Conservation (phyloP, 2,329 filamentous ascomycete species). For the Colletotrichum tamarilloi region DNA sequence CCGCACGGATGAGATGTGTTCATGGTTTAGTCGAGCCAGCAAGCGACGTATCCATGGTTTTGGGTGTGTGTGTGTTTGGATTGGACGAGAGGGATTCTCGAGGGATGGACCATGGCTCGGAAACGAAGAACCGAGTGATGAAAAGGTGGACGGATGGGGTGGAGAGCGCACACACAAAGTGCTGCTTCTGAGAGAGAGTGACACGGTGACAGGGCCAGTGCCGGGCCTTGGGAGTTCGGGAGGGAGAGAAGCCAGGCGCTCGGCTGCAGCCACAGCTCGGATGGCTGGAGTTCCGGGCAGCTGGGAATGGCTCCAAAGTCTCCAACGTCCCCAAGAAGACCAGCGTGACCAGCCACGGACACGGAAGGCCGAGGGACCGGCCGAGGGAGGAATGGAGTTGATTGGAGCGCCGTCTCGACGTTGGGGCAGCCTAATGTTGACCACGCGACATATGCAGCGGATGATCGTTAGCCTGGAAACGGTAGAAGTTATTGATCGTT, state of each 20-base stretch:
- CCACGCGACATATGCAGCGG: background rate
- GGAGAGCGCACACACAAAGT: background rate
- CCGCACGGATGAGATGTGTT: constrained; percentile 25
- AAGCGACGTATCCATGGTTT: too few relatives aligned
- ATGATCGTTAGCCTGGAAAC: constrained; percentile 3
- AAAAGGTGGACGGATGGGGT: constrained; percentile 13
- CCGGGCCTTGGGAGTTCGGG: constrained; percentile 16
- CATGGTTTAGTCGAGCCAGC: constrained; percentile 16
- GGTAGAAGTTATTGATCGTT: background rate
- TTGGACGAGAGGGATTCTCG: background rate
- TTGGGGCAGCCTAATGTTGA: background rate
- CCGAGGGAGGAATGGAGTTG: constrained; percentile 10
- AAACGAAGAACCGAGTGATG: constrained; percentile 25
- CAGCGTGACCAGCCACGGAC: constrained; percentile 33
- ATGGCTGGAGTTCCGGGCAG: constrained; percentile 33
- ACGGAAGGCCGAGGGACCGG: constrained; percentile 30
- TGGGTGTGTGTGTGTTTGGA: background rate
- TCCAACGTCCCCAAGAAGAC: background rate
- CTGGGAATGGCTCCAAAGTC: constrained; percentile 18
- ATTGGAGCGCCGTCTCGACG: background rate
- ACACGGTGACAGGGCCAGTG: constrained; percentile 2
- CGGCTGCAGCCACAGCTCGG: constrained; percentile 36
- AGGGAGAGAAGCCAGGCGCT: constrained; percentile 34
- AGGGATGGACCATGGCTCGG: constrained; percentile 28
- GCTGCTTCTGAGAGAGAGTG: background rate